Evolutionary conservation across 495 filamentous ascomycete genomes (phyloP), one percentile per base, ranked within the genome.

Genomic region (Lineolata rhizophorae): DNA sequence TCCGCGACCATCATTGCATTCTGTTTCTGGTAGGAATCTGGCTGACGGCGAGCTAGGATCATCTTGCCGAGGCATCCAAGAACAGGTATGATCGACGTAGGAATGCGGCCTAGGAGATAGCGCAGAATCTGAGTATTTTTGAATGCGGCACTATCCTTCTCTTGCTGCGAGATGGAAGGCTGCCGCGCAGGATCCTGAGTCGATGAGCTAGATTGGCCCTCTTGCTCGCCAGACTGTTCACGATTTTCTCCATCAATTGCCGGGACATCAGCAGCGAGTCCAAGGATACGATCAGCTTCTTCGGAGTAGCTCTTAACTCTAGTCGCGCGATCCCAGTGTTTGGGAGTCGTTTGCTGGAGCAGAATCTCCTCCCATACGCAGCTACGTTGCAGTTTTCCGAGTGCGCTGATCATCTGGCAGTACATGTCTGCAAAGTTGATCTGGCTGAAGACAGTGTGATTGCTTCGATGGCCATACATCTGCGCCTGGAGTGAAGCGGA

Each of bases 391-490:
- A 97, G 57, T 18, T 66, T 64, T 5, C 81, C 82, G 11, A 95
- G 61, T 20, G 65, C 65, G 28, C 65, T 60, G 27, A 85, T 60
- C 13, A 92, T 54, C 15, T 56, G 48, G 22, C 59, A 54, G 47
- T 87, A 91, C 37, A 72, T 69, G 49, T 94, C 83, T 15, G 72
- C 72, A 26, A 90, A 59, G 40, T 83, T 84, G 37, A 87, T 65
- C 30, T 69, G 66, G 34, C 60, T 58, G 60, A 68, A 92, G 24
- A 58, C 58, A 41, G 58, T 69, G 4, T 67, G 57, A 16, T 52
- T 61, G 9, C 65, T 55, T 12, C 72, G 60, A 13, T 60, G 59
- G 38, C 66, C 79, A 53, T 65, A 72, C 50, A 58, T 50, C 8
- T 70, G 64, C 32, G 59, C 50, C 12, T 72, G 70, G 44, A 82